These are phyloP conservation scores for Austroboletus novae-zelandiae DNA, from an alignment of 1,284 basidiomycete species.

Conservation along the genomic window DNA sequence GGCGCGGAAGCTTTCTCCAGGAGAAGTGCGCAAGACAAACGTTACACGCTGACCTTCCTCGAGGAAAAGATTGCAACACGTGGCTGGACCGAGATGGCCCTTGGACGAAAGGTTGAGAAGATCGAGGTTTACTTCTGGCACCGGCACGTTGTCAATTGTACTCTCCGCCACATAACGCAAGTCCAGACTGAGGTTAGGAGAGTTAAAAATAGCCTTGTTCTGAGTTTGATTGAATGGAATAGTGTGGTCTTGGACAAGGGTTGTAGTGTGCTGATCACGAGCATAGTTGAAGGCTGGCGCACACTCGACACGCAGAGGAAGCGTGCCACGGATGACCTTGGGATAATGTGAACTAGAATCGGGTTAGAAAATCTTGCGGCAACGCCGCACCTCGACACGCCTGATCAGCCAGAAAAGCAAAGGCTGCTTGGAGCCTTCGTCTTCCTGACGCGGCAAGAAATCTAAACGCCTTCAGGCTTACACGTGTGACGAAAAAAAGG, in stretches of 20 bases:
- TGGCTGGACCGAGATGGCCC: constrained; percentile 64
- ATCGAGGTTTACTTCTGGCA: constrained; percentile 55
- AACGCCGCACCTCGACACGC: constrained; percentile 65
- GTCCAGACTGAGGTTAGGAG: constrained; percentile 61
- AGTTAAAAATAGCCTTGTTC: constrained; percentile 70
- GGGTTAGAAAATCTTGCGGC: not conserved
- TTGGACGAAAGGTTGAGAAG: constrained; percentile 59
- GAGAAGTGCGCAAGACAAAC: constrained; percentile 74
- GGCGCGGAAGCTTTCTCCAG: constrained; percentile 29
- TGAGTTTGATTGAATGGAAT: constrained; percentile 30
- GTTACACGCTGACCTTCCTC: constrained; percentile 83
- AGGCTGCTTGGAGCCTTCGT: constrained; percentile 47
- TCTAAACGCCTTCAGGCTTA: constrained; percentile 41
- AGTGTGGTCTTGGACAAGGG: constrained; percentile 50
- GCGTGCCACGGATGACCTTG: constrained; percentile 71
- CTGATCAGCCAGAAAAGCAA: constrained; percentile 87
- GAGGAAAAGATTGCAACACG: constrained; percentile 56
- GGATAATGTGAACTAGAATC: not conserved
- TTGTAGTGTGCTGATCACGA: constrained; percentile 65
- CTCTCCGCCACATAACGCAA: constrained; percentile 70
- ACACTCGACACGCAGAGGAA: constrained; percentile 80
- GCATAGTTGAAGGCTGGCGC: constrained; percentile 95
- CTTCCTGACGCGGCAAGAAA: constrained; percentile 70
- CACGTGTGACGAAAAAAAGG: not conserved
- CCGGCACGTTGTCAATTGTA: constrained; percentile 44